Conservation (phyloP, 129 eudicot species). For the Glebionis coronaria region DNA sequence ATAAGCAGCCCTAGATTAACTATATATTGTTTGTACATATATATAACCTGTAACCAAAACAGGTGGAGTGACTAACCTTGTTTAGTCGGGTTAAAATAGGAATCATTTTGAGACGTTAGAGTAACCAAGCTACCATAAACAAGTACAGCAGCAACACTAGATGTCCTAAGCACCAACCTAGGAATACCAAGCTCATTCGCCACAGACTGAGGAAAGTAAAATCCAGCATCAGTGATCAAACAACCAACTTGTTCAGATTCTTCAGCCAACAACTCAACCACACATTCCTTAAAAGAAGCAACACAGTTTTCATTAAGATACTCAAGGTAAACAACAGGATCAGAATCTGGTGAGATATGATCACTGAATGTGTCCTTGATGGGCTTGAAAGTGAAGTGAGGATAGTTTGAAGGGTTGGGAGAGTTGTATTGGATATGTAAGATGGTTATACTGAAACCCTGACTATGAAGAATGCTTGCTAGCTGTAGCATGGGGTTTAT, state of each 20-base stretch:
- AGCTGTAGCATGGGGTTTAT: conserved; percentile 49
- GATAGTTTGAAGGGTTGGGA: conserved; percentile 31
- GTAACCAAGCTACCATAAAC: neutral
- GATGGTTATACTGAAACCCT: conserved; percentile 34
- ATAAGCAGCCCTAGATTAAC: too few species aligned
- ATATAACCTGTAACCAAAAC: too few species aligned
- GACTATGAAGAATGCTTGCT: conserved; percentile 34
- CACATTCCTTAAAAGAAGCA: conserved; percentile 34
- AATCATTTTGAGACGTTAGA: too few species aligned
- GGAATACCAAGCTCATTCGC: too few species aligned
- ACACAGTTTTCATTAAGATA: conserved; percentile 34
- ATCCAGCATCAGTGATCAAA: too few species aligned
- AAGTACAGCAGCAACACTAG: neutral
- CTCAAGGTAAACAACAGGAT: neutral
- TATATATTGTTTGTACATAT: too few species aligned
- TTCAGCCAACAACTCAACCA: conserved; percentile 31
- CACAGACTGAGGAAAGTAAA: too few species aligned
- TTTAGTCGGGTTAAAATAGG: neutral
- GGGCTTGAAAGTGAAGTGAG: conserved; percentile 33
- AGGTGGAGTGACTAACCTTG: too few species aligned
- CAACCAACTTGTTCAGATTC: too few species aligned
- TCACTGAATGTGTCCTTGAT: conserved; percentile 19
- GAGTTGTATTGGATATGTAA: conserved; percentile 38
- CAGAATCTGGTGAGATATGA: neutral
- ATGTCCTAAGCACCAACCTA: too few species aligned